A percentile compares a stretch with the other conserved stretches of the same genome.
phyloP scores from a whole-genome alignment of 306 rosid species.

The Crataegus laevigata region DNA sequence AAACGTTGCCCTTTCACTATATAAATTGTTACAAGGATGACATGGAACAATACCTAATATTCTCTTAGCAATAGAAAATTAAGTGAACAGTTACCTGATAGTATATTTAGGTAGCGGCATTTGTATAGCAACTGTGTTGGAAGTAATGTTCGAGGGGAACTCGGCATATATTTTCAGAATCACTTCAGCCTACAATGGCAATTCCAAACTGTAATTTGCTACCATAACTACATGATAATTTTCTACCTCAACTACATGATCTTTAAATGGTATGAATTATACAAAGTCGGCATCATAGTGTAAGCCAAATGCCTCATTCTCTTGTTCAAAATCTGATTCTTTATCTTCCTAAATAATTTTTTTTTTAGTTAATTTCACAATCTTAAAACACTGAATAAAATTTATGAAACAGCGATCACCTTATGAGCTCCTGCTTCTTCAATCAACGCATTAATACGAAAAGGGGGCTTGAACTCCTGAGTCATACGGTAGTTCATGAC shows the following conservation, averaged over 20 bases:
- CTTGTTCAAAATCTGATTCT: background rate
- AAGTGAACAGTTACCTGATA: conserved; percentile 18
- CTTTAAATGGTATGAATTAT: background rate
- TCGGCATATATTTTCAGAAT: conserved; percentile 65
- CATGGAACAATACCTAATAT: conserved; percentile 26
- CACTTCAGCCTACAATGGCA: conserved; percentile 57
- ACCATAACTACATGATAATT: background rate
- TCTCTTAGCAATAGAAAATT: background rate
- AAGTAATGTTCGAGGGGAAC: conserved; percentile 64
- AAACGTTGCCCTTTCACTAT: conserved; percentile 1
- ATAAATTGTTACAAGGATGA: conserved; percentile 5
- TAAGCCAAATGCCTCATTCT: background rate
- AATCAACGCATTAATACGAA: conserved; percentile 62
- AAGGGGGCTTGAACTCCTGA: conserved; percentile 81
- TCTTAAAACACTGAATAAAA: background rate
- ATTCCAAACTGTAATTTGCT: background rate
- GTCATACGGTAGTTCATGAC: conserved; percentile 88
- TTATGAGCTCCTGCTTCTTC: conserved; percentile 69
- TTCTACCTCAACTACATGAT: background rate
- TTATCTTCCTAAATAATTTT: background rate
- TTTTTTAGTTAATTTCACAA: background rate
- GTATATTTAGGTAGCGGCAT: conserved; percentile 77
- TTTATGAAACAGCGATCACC: conserved; percentile 29
- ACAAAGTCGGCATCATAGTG: background rate
- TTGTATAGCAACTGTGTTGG: conserved; percentile 63